Evolutionary conservation across 805 yeast species (phyloP), one percentile per base, ranked within the genome.

Genomic region (Wickerhamiella slavikovae): DNA sequence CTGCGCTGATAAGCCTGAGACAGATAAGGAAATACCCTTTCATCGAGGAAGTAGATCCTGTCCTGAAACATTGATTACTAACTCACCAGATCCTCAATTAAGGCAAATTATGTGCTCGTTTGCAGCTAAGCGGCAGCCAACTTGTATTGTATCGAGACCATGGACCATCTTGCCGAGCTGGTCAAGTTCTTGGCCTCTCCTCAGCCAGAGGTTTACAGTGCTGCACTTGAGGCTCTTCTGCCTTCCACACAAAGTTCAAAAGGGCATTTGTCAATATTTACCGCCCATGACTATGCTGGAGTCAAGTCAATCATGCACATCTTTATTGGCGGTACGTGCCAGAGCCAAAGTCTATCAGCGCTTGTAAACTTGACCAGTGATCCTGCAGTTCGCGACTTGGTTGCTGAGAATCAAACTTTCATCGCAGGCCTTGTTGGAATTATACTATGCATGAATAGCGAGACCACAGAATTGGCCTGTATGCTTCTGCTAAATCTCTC

Each of bases 401-500:
- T 85, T 15, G 76, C 69, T 4, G 60, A 65, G 17, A 93, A 85
- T 47, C 57, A 53, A 11, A 56, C 56, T 6, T 79, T 71, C 46
- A 35, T 55, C 11, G 35, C 37, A 15, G 37, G 30, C 24, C 37
- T 48, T 14, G 45, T 42, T 13, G 36, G 41, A 17, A 33, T 41
- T 35, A 39, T 49, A 48, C 62, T 36, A 68, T 37, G 67, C 64
- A 33, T 49, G 68, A 22, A 57, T 5, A 75, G 79, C 45, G 47
- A 63, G 17, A 69, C 71, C 48, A 77, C 91, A 4, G 94, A 82
- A 41, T 62, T 80, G 37, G 72, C 70, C 64, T 68, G 83, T 44
- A 83, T 89, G 37, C 57, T 89, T 34, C 61, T 89, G 40, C 70
- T 93, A 17, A 89, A 89, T 47, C 47, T 89, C 42, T 85, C 93